A percentile compares a stretch with the other conserved stretches of the same genome.
These are phyloP conservation scores for Fusarium buxicola DNA, from an alignment of 2,329 filamentous ascomycete genomes.

Conservation along the genomic window DNA sequence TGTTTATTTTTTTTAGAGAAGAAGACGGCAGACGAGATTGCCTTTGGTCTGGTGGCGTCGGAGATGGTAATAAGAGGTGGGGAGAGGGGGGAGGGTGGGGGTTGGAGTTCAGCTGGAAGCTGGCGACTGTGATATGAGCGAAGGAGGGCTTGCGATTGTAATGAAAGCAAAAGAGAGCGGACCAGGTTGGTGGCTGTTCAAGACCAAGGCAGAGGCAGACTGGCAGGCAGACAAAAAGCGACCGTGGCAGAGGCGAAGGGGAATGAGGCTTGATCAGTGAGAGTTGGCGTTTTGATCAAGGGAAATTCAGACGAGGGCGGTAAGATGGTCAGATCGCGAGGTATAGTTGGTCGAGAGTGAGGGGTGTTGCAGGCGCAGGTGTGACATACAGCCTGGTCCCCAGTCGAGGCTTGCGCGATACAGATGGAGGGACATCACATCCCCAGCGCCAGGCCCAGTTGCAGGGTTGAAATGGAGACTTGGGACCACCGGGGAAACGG, in stretches of 20 bases:
- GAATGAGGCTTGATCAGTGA: conserved; percentile 40
- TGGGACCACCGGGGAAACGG: conserved; percentile 23
- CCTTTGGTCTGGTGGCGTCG: no score
- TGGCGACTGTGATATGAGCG: conserved; percentile 24
- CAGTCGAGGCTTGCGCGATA: conserved; percentile 36
- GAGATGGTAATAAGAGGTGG: no score
- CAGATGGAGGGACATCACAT: conserved; percentile 4
- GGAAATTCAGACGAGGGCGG: conserved; percentile 36
- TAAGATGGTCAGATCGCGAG: conserved; percentile 36
- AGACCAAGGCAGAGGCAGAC: conserved; percentile 20
- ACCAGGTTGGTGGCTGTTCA: conserved; percentile 27
- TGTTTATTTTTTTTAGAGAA: no score
- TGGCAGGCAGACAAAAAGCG: conserved; percentile 26
- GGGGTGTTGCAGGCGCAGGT: conserved; percentile 35
- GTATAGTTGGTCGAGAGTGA: conserved; percentile 40
- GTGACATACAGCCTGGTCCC: conserved; percentile 39
- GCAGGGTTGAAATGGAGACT: conserved; percentile 16
- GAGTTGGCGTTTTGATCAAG: conserved; percentile 33
- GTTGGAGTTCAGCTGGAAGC: conserved; percentile 30
- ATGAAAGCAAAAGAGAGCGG: conserved; percentile 20
- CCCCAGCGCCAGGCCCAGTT: conserved; percentile 4
- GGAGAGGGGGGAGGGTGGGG: conserved; percentile 6
- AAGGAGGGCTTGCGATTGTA: conserved; percentile 28
- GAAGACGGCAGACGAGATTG: no score
- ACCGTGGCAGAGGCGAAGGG: conserved; percentile 41